Percentiles rank a stretch among this genome's conserved stretches.
Evolutionary conservation across 2,329 filamentous ascomycete genomes (phyloP).

Genomic region (Fusarium fujikuroi): DNA sequence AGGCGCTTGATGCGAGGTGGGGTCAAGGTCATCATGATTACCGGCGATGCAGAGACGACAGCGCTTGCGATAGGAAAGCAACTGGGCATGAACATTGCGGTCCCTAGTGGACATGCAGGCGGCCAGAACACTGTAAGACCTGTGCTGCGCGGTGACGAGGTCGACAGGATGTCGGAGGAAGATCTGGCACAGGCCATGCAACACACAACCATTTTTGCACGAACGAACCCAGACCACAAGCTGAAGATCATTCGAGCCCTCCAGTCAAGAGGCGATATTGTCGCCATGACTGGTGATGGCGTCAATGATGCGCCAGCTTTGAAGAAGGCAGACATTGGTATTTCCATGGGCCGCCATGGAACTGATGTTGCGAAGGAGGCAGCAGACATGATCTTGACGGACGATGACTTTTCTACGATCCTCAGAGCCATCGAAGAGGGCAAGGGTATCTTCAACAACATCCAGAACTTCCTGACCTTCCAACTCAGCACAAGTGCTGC

Average conservation of each 20-base stretch:
- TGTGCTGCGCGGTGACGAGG: conserved; percentile 87
- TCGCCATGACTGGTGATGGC: conserved; percentile 98
- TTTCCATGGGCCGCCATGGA: conserved; percentile 93
- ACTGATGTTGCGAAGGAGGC: conserved; percentile 98
- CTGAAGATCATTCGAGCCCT: conserved; percentile 95
- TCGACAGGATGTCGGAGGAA: conserved; percentile 90
- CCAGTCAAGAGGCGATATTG: conserved; percentile 92
- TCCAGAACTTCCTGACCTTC: conserved; percentile 99
- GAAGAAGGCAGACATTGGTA: conserved; percentile 97
- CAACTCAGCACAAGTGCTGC: conserved; percentile 97
- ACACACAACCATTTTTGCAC: conserved; percentile 92
- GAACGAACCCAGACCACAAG: conserved; percentile 97
- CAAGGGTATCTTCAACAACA: conserved; percentile 99
- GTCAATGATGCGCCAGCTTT: conserved; percentile 97
- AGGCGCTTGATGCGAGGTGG: conserved; percentile 90
- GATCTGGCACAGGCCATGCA: conserved; percentile 87
- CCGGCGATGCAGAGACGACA: conserved; percentile 94
- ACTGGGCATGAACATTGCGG: conserved; percentile 87
- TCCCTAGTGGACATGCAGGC: conserved; percentile 60
- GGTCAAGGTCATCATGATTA: conserved; percentile 99
- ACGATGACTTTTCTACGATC: conserved; percentile 92
- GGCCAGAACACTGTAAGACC: conserved; percentile 71
- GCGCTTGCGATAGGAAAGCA: conserved; percentile 93
- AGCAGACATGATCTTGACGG: conserved; percentile 91
- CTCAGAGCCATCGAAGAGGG: conserved; percentile 96